Percentiles rank a stretch among this genome's conserved stretches.
Evolutionary conservation across 306 rosid species (phyloP).

Genomic region (Medicago arabica): DNA sequence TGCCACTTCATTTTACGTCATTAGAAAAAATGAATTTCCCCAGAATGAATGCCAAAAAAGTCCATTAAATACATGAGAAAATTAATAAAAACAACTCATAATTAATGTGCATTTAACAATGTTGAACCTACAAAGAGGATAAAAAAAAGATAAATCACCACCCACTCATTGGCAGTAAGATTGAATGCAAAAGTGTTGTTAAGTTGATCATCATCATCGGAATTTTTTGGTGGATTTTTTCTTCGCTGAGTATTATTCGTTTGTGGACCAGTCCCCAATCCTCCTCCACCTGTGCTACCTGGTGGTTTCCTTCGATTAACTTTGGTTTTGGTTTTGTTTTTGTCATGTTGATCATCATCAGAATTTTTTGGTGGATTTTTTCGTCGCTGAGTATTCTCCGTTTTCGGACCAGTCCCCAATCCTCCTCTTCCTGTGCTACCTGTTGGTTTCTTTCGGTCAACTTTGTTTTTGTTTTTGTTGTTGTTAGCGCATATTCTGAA

Average conservation of each 20-base stretch:
- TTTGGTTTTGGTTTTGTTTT: not conserved
- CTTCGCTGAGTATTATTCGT: not conserved
- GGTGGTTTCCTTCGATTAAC: not conserved
- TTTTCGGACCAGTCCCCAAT: not conserved
- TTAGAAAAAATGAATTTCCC: no score
- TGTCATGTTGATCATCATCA: no score
- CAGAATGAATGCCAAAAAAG: no score
- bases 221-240: not conserved
- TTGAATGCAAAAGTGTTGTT: not conserved
- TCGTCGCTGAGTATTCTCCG: not conserved
- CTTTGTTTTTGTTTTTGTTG: not conserved
- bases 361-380: not conserved
- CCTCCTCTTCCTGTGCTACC: not conserved
- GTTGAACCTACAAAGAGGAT: not conserved
- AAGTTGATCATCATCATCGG: not conserved
- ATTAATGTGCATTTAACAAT: no score
- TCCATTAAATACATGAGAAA: no score
- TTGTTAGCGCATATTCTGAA: not conserved
- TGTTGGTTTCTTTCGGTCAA: not conserved
- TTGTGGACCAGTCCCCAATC: not conserved
- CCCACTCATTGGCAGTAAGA: not conserved
- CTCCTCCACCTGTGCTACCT: not conserved
- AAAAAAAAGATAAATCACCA: not conserved
- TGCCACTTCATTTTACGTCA: no score
- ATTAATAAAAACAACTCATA: no score